Base-by-base conservation (phyloP, 768 basidiomycete genomes). In the Phlebiopsis gigantea region DNA sequence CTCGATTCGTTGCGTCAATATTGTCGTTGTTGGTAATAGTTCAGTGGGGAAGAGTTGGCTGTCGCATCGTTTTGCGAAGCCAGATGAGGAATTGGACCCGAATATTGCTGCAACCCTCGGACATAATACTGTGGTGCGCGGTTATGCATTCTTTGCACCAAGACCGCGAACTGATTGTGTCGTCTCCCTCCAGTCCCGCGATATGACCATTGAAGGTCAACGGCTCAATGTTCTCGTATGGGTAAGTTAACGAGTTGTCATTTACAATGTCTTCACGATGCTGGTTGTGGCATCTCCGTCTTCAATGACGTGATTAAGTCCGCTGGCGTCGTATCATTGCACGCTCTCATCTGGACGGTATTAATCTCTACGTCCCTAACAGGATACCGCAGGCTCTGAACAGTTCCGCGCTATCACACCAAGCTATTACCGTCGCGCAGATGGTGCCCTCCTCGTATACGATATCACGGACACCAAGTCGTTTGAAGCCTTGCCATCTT, bases 31-130 rank as follows among this genome's bases (percentile, higher is more conserved):
- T 49, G 90, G 90, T 34, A 91, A 92, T 65, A 88, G 89, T 9
- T 90, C 88, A 3, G 95, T 98, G n/a, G 96, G 96, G 64, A 91
- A 94, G 77, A 92, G 89, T 60, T 93, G 91, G 63, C 76, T 98
- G 12, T 71, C 98, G 4, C 75, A 98, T 8, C 82, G 96, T n/a
- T 98, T 98, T 76, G 93, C 94, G 2, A 94, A 98, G 67, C 34
- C 34, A 9, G 90, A 96, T 72, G 90, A 92, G 63, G 97, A 93
- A 87, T 74, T 98, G 47, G 47, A 22, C 85, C 90, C 6, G 88
- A 92, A 68, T 92, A 95, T 85, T 46, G 89, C 83, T 59, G 87
- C 90, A 25, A 92, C 89, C 26, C 90, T 90, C 64, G 85, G 90
- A 7, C 89, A 91, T 1, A 89, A 92, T 68, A 92, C 90, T 71